phyloP scores from a whole-genome alignment of 179 eudicot species.

The Patellifolia procumbens region DNA sequence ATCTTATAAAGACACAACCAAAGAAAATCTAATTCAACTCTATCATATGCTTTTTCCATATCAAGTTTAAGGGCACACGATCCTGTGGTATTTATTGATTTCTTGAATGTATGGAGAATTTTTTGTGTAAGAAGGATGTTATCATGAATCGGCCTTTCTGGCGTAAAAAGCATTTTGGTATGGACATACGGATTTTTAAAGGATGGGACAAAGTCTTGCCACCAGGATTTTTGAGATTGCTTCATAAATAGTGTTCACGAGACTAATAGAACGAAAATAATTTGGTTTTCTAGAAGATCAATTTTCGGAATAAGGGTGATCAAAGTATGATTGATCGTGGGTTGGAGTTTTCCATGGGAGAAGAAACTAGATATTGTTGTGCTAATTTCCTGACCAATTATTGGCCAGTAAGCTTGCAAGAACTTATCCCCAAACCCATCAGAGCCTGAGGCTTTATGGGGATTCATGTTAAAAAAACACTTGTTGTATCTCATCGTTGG shows the following conservation, averaged over 20 bases:
- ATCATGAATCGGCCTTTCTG: not conserved
- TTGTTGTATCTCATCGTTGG: not conserved
- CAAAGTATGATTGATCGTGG: not conserved
- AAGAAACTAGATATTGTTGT: too few species aligned
- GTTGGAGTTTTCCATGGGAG: too few species aligned
- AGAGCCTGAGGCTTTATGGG: not conserved
- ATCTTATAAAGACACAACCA: not conserved
- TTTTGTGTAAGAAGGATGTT: not conserved
- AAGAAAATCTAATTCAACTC: not conserved
- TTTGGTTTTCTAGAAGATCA: not conserved
- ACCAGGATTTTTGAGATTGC: not conserved
- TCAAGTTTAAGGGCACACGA: not conserved
- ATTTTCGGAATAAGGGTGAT: not conserved
- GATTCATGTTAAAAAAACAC: not conserved
- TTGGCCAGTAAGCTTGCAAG: too few species aligned
- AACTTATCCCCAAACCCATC: not conserved
- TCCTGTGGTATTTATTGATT: not conserved
- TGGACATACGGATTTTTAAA: not conserved
- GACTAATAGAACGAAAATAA: not conserved
- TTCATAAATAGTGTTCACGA: not conserved
- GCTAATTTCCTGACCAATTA: not conserved
- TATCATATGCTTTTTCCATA: too few species aligned
- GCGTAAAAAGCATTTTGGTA: not conserved
- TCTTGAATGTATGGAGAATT: not conserved
- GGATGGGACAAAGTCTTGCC: not conserved